phyloP scores from a whole-genome alignment of 208 protist species.

The Trypanosoma melophagium region DNA sequence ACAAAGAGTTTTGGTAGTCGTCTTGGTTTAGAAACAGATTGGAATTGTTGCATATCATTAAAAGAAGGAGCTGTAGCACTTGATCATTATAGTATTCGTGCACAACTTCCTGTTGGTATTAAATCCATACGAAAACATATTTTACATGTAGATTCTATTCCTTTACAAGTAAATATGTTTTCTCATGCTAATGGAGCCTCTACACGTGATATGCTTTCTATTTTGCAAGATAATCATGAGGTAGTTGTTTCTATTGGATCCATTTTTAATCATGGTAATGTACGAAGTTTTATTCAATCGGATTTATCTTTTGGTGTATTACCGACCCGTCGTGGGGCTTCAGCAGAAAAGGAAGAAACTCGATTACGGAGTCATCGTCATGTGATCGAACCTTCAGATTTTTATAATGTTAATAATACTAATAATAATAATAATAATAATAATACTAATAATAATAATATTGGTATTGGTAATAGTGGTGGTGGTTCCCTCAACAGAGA shows the following conservation, averaged over 20 bases:
- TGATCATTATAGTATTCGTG: constrained; percentile 85
- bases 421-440: no score
- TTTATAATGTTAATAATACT: constrained; percentile 29
- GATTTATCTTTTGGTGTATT: constrained; percentile 90
- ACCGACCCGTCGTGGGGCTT: constrained; percentile 69
- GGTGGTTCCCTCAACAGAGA: constrained; percentile 56
- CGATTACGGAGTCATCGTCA: constrained; percentile 41
- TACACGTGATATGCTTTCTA: constrained; percentile 89
- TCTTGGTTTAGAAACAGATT: constrained; percentile 93
- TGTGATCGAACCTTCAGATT: constrained; percentile 77
- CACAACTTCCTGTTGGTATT: constrained; percentile 93
- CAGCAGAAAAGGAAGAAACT: constrained; percentile 68
- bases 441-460: no score
- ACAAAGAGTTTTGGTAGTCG: constrained; percentile 91
- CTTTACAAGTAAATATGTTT: constrained; percentile 95
- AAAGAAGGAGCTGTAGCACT: constrained; percentile 80
- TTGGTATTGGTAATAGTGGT: no score
- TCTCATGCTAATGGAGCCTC: constrained; percentile 84
- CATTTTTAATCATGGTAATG: constrained; percentile 91
- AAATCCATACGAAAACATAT: constrained; percentile 92
- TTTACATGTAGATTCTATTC: constrained; percentile 91
- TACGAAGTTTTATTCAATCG: constrained; percentile 89
- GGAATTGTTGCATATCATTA: constrained; percentile 95
- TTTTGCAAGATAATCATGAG: constrained; percentile 94
- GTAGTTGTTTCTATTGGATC: constrained; percentile 92